Base-by-base conservation (phyloP, 768 basidiomycete genomes). In the Naganishia vishniacii region DNA sequence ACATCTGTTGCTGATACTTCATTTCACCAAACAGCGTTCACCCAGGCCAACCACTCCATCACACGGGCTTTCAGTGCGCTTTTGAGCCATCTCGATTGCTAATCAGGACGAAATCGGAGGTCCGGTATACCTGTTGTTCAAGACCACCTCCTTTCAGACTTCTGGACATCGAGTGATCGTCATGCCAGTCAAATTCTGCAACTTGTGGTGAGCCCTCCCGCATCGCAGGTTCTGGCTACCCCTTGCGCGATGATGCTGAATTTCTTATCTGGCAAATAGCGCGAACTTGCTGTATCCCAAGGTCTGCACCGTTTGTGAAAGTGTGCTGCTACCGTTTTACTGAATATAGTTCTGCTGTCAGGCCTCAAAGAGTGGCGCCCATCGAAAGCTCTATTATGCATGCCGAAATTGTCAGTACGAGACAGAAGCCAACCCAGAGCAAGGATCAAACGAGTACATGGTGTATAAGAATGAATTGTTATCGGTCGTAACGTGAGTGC, bases 391-490 rank as follows among this genome's bases (percentile, higher is more conserved):
- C 13, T 59, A 49, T 41, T 65, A 42, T 44, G 58, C 46, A 20
- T 67, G 65, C 61, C 48, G 61, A 59, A 62, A 58, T 47, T 67
- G 65, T 28, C 41, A 58, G 23, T 67, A 49, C 29, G 29, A 41
- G 26, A 53, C 51, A 18, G 41, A 41, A 32, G 48, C 62, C 9
- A 53, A 53, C 42, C 48, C 62, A 9, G 42, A 51, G 32, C 51
- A 31, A 28, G 61, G 46, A 59, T 58, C 31, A 31, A 56, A 48
- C 53, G 65, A 62, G 32, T 41, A 29, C 25, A 51, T 64, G 53
- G 92, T 98, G 18, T 97, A 95, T 74, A 82, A 86, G 73, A 94
- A 98, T 65, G 94, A 97, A 79, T 78, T 97, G 79, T 79, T 95
- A 70, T 94, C 89, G 0, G 87, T 92, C 37, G 91, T 93, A 63